Base-by-base conservation (phyloP, 2,329 filamentous ascomycete genomes). In the Neofusicoccum sp. region DNA sequence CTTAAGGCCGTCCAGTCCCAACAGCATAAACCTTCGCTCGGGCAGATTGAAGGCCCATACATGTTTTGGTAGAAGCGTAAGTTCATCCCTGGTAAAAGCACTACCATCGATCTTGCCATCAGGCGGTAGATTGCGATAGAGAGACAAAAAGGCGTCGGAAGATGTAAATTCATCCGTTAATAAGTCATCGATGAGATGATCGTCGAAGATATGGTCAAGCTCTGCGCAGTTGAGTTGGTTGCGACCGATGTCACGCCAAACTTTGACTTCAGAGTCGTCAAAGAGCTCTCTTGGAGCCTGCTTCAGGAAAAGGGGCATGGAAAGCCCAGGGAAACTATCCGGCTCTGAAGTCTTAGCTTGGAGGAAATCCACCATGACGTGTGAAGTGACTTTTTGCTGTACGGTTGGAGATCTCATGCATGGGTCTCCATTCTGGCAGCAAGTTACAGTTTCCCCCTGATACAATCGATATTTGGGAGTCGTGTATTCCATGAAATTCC, bases 1-100 rank as follows among this genome's bases (percentile, higher is more conserved):
- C n/a, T 63, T 44, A 34, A 71, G 26, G 12, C 31, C 33, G n/a
- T 54, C 30, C 7, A 58, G 41, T 26, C 54, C 62, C 4, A 69
- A 48, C 36, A 61, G 61, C 3, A 63, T 64, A 60, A 70, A 71
- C 61, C 66, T 65, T 26, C 67, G 68, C 41, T 69, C 63, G 4
- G 65, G 63, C n/a, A 71, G 54, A 7, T 62, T 58, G 44, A 70
- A 71, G 3, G 61, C 69, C 26, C 67, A 64, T 14, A 67, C 62
- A 28, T 65, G 65, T 4, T 54, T 45, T 4, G 66, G 61, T 0
- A 67, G 49, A 6, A 67, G 61, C 11, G 49, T 31, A 14, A 60
- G 12, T 48, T 68, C 61, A 4, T 64, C 63, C n/a, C 34, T 61
- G 53, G 41, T 60, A 51, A 36, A 2, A 7, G 36, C 62, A n/a